Percentiles rank a stretch among this genome's conserved stretches.
Evolutionary conservation across 345 rosid species (phyloP).

Genomic region (Citrus trifoliata): DNA sequence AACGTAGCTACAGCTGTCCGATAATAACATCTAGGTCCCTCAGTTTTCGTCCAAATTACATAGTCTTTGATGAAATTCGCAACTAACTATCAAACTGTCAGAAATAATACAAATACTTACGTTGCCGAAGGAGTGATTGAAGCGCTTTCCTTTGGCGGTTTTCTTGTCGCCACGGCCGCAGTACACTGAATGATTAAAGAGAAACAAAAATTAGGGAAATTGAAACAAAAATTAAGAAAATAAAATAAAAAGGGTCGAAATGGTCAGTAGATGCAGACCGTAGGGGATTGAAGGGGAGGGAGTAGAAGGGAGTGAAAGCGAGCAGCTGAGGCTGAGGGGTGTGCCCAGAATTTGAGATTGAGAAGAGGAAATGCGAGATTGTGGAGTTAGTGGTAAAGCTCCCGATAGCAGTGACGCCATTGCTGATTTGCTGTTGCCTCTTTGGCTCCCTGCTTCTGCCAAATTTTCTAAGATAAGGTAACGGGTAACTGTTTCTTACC

Average conservation of each 20-base stretch:
- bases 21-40: no score
- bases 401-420: constrained; percentile 61
- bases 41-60: no score
- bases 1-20: no score
- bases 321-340: constrained; percentile 30
- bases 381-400: constrained; percentile 36
- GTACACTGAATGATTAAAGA: constrained; percentile 39
- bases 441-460: neutral
- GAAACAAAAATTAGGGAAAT: neutral
- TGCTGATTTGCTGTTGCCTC: neutral
- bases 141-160: constrained; percentile 86
- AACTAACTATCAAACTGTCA: neutral
- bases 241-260: neutral
- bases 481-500: no score
- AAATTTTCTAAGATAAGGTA: neutral
- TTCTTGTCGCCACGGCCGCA: constrained; percentile 88
- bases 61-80: neutral
- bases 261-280: constrained; percentile 16
- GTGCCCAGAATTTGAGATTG: constrained; percentile 45
- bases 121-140: constrained; percentile 87
- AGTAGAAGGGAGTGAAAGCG: constrained; percentile 31
- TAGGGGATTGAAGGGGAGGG: constrained; percentile 29
- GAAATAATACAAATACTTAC: constrained; percentile 34
- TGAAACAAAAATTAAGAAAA: neutral
- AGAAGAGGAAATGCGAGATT: constrained; percentile 39